Conservation (phyloP, 75 land plant genomes). For the Cryptomeria japonica region DNA sequence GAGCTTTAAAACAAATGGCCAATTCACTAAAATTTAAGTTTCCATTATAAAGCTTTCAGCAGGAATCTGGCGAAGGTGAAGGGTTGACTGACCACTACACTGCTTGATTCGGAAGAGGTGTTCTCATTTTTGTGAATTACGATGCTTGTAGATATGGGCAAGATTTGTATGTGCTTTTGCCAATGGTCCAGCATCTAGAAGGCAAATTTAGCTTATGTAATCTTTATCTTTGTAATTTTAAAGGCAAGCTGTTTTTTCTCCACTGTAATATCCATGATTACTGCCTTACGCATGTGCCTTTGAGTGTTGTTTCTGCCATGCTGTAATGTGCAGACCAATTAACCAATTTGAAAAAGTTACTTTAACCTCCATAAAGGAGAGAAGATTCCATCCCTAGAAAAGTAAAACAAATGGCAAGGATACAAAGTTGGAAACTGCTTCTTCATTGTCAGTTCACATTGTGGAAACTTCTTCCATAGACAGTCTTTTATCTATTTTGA, state of each 20-base stretch:
- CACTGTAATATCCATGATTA: background rate
- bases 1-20: background rate
- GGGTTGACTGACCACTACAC: background rate
- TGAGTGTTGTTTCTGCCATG: background rate
- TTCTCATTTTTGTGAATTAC: background rate
- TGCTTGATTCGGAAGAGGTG: background rate
- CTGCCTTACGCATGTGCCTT: background rate
- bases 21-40: background rate
- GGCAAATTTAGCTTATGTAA: conserved; percentile 1
- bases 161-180: background rate
- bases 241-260: background rate
- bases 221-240: background rate
- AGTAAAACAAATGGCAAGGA: background rate
- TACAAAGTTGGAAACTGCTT: background rate
- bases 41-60: background rate
- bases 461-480: background rate
- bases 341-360: background rate
- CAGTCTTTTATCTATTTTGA: background rate
- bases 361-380: background rate
- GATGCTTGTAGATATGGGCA: background rate
- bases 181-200: background rate
- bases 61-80: conserved; percentile 2
- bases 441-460: background rate
- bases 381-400: background rate
- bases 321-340: background rate